Evolutionary conservation across 225 moss, liverwort and hornwort species (phyloP).

Genomic region (Bryoerythrophyllum caledonicum): DNA sequence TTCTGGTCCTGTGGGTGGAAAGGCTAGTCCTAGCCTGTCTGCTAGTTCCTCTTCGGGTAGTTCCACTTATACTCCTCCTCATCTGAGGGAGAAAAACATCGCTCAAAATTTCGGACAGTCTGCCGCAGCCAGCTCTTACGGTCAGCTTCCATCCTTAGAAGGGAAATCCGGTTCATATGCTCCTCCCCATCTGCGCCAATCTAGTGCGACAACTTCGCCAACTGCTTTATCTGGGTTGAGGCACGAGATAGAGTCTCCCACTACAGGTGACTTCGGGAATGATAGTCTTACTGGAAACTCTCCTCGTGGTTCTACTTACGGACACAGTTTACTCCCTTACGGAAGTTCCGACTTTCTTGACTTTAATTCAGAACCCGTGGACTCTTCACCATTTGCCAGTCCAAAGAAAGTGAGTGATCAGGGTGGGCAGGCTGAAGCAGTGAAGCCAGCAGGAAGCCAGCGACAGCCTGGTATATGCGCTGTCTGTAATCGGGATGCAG

Average conservation of each 20-base stretch:
- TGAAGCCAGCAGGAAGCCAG: constrained; percentile 26
- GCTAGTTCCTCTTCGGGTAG: constrained; percentile 26
- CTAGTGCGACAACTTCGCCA: constrained; percentile 26
- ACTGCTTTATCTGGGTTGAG: constrained; percentile 32
- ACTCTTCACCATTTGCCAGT: constrained; percentile 25
- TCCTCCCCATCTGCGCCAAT: constrained; percentile 32
- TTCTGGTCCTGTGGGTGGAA: constrained; percentile 20
- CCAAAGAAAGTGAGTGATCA: constrained; percentile 27
- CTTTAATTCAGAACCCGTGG: constrained; percentile 28
- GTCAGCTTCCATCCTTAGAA: constrained; percentile 30
- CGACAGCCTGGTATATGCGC: constrained; percentile 47
- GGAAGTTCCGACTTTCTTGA: constrained; percentile 42
- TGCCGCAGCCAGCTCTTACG: constrained; percentile 14
- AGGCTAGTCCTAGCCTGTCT: constrained; percentile 18
- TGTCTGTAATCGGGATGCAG: constrained; percentile 45
- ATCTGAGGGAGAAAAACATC: constrained; percentile 32
- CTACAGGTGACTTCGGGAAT: constrained; percentile 34
- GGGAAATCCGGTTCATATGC: constrained; percentile 34
- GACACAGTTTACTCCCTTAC: constrained; percentile 39
- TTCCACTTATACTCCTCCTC: constrained; percentile 43
- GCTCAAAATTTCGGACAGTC: constrained; percentile 3
- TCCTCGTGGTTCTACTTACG: constrained; percentile 30
- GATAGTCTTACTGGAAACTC: constrained; percentile 31
- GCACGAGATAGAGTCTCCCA: constrained; percentile 26
- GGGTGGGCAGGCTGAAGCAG: constrained; percentile 15